These are phyloP conservation scores for Lepraria neglecta DNA, from an alignment of 495 filamentous ascomycete species.

Conservation along the genomic window DNA sequence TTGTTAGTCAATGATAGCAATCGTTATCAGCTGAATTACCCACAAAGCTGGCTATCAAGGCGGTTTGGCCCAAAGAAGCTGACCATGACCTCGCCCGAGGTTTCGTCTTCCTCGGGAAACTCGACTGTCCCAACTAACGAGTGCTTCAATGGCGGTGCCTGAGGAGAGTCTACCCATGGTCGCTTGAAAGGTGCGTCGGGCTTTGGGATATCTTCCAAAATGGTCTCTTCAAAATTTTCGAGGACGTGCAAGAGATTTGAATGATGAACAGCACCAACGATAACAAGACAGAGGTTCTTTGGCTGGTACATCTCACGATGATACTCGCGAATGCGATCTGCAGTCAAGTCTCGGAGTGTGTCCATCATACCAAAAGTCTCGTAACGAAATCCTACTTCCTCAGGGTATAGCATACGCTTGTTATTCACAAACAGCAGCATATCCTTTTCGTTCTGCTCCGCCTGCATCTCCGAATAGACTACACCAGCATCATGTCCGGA, in stretches of 20 bases:
- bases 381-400: slow-evolving; percentile 86
- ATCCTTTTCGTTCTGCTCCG: slow-evolving; percentile 70
- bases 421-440: slow-evolving; percentile 81
- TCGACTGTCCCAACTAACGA: slow-evolving; percentile 70
- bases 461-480: slow-evolving; percentile 99
- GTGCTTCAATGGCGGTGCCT: slow-evolving; percentile 61
- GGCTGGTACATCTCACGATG: slow-evolving; percentile 98
- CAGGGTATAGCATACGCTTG: slow-evolving; percentile 74
- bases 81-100: slow-evolving; percentile 75
- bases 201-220: slow-evolving; percentile 71
- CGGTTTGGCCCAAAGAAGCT: slow-evolving; percentile 79
- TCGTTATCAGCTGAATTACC: slow-evolving; percentile 25
- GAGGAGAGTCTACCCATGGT: slow-evolving; percentile 84
- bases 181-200: slow-evolving; percentile 70
- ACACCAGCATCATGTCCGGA: slow-evolving; percentile 92
- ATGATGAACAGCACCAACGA: slow-evolving; percentile 87
- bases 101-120: slow-evolving; percentile 96
- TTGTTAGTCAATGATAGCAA: slow-evolving; percentile 5
- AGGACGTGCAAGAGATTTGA: slow-evolving; percentile 68
- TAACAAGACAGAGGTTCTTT: slow-evolving; percentile 83
- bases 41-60: slow-evolving; percentile 52
- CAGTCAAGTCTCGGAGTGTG: slow-evolving; percentile 72
- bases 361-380: slow-evolving; percentile 98
- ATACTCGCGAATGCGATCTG: slow-evolving; percentile 84
- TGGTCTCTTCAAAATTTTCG: slow-evolving; percentile 81